phyloP scores from a whole-genome alignment of 2,329 filamentous ascomycete species.

The Claviceps humidiphila region DNA sequence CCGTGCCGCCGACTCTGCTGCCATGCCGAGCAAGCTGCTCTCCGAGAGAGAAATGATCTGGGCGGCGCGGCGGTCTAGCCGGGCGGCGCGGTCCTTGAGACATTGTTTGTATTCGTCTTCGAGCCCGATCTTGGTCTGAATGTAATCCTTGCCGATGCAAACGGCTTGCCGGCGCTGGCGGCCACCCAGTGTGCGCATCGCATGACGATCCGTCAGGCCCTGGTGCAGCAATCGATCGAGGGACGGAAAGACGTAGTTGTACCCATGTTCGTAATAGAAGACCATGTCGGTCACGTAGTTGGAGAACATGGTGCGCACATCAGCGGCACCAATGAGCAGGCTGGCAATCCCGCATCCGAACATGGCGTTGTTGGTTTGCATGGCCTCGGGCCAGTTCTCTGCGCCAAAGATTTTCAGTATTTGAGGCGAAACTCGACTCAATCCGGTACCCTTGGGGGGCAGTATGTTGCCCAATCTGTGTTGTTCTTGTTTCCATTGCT shows the following conservation, averaged over 20 bases:
- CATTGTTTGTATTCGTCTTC: slow-evolving; percentile 1
- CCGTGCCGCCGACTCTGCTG: slow-evolving; percentile 8
- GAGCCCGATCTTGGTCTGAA: slow-evolving; percentile 10
- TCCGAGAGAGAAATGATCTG: slow-evolving; percentile 10
- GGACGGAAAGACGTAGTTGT: slow-evolving; percentile 10
- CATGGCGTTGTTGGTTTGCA: slow-evolving; percentile 10
- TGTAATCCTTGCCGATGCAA: slow-evolving; percentile 8
- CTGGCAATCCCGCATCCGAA: slow-evolving; percentile 11
- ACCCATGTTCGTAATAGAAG: slow-evolving; percentile 14
- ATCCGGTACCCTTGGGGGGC: slow-evolving; percentile 9
- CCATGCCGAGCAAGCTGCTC: slow-evolving; percentile 12
- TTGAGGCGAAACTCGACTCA: slow-evolving; percentile 6
- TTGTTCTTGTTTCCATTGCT: slow-evolving; percentile 9
- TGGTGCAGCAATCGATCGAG: slow-evolving; percentile 7
- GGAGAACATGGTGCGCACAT: slow-evolving; percentile 11
- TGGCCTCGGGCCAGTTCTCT: slow-evolving; percentile 7
- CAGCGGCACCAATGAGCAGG: slow-evolving; percentile 10
- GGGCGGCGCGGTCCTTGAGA: slow-evolving; percentile 1
- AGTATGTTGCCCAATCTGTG: slow-evolving; percentile 9
- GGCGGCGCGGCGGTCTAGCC: slow-evolving; percentile 7
- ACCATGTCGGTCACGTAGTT: slow-evolving; percentile 13
- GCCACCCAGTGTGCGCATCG: slow-evolving; percentile 8
- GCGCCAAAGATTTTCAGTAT: slow-evolving; percentile 7
- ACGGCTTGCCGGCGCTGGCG: slow-evolving; percentile 9
- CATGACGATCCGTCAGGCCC: slow-evolving; percentile 8